These are phyloP conservation scores for Linderina pennispora DNA, from an alignment of 192 early-diverging fungal genomes.

Conservation along the genomic window DNA sequence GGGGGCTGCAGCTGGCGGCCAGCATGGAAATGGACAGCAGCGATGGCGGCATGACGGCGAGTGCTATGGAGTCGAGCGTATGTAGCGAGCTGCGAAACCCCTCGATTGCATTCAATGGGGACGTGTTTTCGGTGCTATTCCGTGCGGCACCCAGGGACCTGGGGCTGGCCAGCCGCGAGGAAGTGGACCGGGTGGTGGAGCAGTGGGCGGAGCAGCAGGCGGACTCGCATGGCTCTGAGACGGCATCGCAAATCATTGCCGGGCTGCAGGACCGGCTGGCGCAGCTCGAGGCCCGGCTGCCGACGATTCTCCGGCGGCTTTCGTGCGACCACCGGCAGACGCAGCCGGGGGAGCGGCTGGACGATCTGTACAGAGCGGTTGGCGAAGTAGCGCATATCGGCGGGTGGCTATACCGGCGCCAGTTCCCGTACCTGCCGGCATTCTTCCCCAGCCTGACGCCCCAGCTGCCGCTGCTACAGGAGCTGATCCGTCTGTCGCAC, in stretches of 20 bases:
- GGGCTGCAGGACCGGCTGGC: conserved; percentile 9
- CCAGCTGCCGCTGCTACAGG: conserved; percentile 17
- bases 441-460: conserved; percentile 19
- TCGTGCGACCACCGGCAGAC: neutral
- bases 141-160: neutral
- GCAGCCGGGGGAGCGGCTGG: conserved; percentile 14
- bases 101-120: too few species aligned
- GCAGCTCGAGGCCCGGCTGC: conserved; percentile 17
- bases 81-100: too few species aligned
- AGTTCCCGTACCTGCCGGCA: conserved; percentile 16
- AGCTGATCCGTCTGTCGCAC: conserved; percentile 13
- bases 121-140: conserved; percentile 13
- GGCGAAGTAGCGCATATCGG: conserved; percentile 24
- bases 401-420: conserved; percentile 31
- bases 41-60: neutral
- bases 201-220: conserved; percentile 27
- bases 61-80: neutral
- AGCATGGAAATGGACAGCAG: conserved; percentile 31
- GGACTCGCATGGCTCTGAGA: too few species aligned
- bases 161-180: neutral
- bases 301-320: conserved; percentile 10
- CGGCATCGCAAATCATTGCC: conserved; percentile 8
- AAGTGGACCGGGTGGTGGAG: conserved; percentile 19
- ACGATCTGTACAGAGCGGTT: conserved; percentile 21
- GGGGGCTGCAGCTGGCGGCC: conserved; percentile 1